phyloP scores from a whole-genome alignment of 805 yeast genomes.

The Starmerella potacharoeniae region DNA sequence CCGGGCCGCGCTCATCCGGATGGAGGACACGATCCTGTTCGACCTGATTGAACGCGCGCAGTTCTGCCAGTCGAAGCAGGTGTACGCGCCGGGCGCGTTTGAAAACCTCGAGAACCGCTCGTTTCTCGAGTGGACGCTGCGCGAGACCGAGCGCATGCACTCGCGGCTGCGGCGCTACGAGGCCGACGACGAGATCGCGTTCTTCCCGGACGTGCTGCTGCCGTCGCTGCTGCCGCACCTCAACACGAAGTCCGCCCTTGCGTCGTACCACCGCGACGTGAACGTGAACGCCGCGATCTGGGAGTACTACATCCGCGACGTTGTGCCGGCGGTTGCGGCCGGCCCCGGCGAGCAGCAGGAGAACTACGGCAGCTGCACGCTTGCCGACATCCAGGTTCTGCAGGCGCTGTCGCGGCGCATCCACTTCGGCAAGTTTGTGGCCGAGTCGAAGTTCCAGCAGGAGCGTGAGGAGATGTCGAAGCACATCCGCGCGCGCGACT shows the following conservation, averaged over 20 bases:
- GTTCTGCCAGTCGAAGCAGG: conserved; percentile 61
- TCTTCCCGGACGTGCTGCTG: conserved; percentile 58
- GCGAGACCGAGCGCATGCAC: conserved; percentile 62
- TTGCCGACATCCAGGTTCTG: conserved; percentile 72
- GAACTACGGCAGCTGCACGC: conserved; percentile 77
- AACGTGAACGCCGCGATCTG: conserved; percentile 64
- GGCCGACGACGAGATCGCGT: conserved; percentile 90
- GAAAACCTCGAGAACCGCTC: conserved; percentile 59
- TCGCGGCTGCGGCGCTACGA: conserved; percentile 80
- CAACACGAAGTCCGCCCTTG: conserved; percentile 67
- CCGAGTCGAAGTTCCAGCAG: conserved; percentile 77
- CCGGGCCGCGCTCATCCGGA: conserved; percentile 69
- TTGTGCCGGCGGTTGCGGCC: conserved; percentile 64
- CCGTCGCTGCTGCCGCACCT: conserved; percentile 69
- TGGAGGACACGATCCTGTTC: conserved; percentile 95
- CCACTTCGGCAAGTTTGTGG: conserved; percentile 95
- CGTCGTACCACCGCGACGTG: conserved; percentile 60
- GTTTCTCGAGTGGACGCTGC: conserved; percentile 75
- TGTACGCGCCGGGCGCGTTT: conserved; percentile 51
- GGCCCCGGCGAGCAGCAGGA: conserved; percentile 64
- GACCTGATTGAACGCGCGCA: conserved; percentile 88
- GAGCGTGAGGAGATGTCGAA: conserved; percentile 53
- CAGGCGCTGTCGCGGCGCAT: conserved; percentile 85
- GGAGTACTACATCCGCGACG: conserved; percentile 53
- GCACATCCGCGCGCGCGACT: conserved; percentile 55